Percentiles rank a stretch among this genome's conserved stretches.
phyloP scores from a whole-genome alignment of 1,284 basidiomycete genomes.

The Polyporus tsugae region DNA sequence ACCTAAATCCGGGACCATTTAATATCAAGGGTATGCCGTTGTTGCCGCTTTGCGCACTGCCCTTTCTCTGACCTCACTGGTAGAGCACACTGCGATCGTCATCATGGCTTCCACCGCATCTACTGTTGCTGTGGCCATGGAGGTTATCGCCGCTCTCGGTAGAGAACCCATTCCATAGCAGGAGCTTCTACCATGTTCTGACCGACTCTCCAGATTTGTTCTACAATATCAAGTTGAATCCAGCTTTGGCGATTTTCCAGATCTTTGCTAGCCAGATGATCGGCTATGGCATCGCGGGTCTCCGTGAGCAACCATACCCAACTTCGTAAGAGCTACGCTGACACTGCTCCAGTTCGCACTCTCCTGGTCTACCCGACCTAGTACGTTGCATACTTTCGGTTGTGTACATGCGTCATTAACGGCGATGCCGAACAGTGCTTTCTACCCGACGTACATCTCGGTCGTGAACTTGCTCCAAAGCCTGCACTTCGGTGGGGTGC shows the following conservation, averaged over 20 bases:
- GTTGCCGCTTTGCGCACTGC: not conserved
- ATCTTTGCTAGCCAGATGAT: slow-evolving; percentile 70
- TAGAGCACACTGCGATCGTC: slow-evolving; percentile 69
- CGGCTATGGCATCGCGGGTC: slow-evolving; percentile 69
- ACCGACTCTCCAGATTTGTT: slow-evolving; percentile 51
- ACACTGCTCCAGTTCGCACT: slow-evolving; percentile 48
- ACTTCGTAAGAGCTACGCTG: not conserved
- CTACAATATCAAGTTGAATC: slow-evolving; percentile 65
- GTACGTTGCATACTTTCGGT: slow-evolving; percentile 38
- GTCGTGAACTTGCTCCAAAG: slow-evolving; percentile 65
- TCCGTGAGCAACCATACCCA: slow-evolving; percentile 43
- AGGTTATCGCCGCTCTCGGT: slow-evolving; percentile 71
- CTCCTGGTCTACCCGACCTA: slow-evolving; percentile 73
- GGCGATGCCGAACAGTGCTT: slow-evolving; percentile 48
- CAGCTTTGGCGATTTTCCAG: slow-evolving; percentile 62
- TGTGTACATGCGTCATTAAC: not conserved
- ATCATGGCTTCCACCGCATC: slow-evolving; percentile 76
- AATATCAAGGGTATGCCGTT: slow-evolving; percentile 54
- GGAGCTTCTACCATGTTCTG: not conserved
- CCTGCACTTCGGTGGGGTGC: slow-evolving; percentile 57
- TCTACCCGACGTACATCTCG: slow-evolving; percentile 63
- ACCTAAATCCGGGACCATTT: slow-evolving; percentile 69
- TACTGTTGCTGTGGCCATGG: slow-evolving; percentile 69
- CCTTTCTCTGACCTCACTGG: slow-evolving; percentile 13
- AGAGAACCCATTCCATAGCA: slow-evolving; percentile 35